A percentile compares a stretch with the other conserved stretches of the same genome.
phyloP scores from a whole-genome alignment of 176 grass and related monocot species.

The Zoysia japonica region DNA sequence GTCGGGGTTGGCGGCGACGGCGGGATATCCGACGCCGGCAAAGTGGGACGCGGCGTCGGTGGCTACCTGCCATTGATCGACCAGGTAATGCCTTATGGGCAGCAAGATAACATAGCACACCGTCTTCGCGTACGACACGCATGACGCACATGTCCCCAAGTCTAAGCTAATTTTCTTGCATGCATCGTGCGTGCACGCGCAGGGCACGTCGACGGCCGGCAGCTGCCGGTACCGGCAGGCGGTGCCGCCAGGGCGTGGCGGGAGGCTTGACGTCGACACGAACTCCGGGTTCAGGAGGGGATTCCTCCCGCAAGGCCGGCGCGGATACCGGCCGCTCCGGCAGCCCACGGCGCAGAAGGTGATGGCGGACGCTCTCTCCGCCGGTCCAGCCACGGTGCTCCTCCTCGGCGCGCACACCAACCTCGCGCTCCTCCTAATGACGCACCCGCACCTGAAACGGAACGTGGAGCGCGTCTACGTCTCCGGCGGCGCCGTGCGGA shows the following conservation, averaged over 20 bases:
- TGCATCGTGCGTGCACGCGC: neutral
- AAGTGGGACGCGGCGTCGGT: constrained; percentile 52
- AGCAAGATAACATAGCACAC: neutral
- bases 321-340: constrained; percentile 57
- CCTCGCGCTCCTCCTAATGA: constrained; percentile 67
- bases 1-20: constrained; percentile 88
- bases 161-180: neutral
- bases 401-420: constrained; percentile 78
- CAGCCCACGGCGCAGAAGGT: constrained; percentile 74
- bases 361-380: constrained; percentile 58
- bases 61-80: constrained; percentile 81
- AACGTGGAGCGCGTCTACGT: constrained; percentile 69
- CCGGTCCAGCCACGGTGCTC: constrained; percentile 57
- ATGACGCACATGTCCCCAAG: too few species aligned
- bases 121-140: neutral
- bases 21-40: constrained; percentile 52
- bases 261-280: constrained; percentile 56
- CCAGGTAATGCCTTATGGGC: constrained; percentile 39
- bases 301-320: constrained; percentile 63
- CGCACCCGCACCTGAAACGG: constrained; percentile 50
- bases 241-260: constrained; percentile 47
- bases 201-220: constrained; percentile 73
- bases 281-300: constrained; percentile 55
- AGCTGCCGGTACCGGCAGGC: constrained; percentile 74
- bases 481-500: constrained; percentile 67